Base-by-base conservation (phyloP, 179 eudicot species). In the Actinidia arguta region DNA sequence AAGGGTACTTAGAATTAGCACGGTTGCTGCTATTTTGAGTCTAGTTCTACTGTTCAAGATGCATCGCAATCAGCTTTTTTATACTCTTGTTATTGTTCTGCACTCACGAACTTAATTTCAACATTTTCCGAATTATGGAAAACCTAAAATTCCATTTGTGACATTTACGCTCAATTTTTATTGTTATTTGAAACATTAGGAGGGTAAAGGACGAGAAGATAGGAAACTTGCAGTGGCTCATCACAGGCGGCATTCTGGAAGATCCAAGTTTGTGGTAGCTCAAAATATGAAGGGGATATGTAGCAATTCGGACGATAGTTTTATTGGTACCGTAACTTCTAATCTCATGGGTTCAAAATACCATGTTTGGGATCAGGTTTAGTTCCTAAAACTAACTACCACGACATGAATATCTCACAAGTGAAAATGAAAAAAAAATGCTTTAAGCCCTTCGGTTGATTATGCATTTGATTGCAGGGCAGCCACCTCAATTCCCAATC, bases 121-220 rank as follows among this genome's bases (percentile, higher is more conserved):
- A 44, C 9, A 70, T 46, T 46, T 46, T 69, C 25, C 46, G 44
- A 18, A 46, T 24, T 46, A 18, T 10, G n/a, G 36, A 31, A 31
- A 31, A n/a, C n/a, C 18, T 8, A 16, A 25, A 24, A 24, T 63
- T 63, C 36, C 36, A 63, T 63, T 24, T 63, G 68, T 5, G 68
- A 14, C 1, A 22, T n/a, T 63, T 62, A 24, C 9, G 8, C 36
- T 63, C 31, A 63, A 22, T 18, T 63, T 11, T 36, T 36, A 47
- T 67, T 48, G 25, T 55, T 4, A 42, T 44, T 76, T 76, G 73
- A 62, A 75, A 81, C 52, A 52, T 24, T 63, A 96, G 99, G 99
- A 96, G 87, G 99, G 99, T 11, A 87, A 95, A 77, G 99, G 99
- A 51, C 58, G 99, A 83, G 94, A 91, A 76, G 90, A 96, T 52